phyloP scores from a whole-genome alignment of 208 protist genomes.

The Leishmania amazonensis region DNA sequence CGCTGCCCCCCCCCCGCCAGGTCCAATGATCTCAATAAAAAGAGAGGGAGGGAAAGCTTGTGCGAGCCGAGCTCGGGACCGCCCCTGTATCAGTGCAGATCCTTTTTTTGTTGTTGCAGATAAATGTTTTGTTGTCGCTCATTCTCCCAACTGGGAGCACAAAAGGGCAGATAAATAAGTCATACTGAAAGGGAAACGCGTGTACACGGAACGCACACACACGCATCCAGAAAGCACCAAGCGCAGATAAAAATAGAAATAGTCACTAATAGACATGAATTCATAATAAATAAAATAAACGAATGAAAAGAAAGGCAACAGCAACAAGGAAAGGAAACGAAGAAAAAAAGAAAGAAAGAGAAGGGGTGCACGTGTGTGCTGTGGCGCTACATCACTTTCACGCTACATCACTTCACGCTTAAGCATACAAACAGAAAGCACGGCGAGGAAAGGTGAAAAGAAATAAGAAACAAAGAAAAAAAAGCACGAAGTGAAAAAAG shows the following conservation, averaged over 20 bases:
- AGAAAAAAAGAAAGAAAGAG: conserved; percentile 12
- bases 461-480: background rate
- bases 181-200: background rate
- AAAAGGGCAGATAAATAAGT: background rate
- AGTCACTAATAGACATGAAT: background rate
- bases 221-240: background rate
- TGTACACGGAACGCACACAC: background rate
- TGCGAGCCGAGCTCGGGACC: background rate
- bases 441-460: background rate
- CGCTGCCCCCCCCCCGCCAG: background rate
- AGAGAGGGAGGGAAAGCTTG: background rate
- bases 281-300: background rate
- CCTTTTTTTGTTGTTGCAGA: background rate
- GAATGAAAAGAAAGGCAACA: background rate
- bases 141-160: background rate
- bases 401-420: background rate
- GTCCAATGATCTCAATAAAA: background rate
- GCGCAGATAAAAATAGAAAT: background rate
- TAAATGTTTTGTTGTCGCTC: background rate
- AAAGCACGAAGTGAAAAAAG: background rate
- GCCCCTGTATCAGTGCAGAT: background rate
- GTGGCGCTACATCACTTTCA: background rate
- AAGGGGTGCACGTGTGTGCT: background rate
- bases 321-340: background rate
- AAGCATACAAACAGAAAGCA: background rate